Evolutionary conservation across 352 stramenopile genomes (phyloP).

Genomic region (Phytophthora idaei): DNA sequence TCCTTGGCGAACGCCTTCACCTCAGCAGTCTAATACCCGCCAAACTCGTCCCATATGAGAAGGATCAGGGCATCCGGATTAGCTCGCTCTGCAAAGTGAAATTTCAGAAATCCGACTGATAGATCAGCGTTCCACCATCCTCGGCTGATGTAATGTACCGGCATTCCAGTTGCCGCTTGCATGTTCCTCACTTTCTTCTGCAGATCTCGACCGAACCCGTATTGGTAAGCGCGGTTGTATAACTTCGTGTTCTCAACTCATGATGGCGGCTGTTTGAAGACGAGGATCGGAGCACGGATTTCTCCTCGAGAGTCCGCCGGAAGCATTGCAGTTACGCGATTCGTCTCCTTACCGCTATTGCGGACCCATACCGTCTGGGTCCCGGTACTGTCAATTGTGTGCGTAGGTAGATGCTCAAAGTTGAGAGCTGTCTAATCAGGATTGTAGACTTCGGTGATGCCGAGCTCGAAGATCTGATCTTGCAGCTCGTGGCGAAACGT

Average conservation of each 20-base stretch:
- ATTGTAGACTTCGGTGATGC: background rate
- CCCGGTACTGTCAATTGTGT: background rate
- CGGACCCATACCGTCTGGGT: background rate
- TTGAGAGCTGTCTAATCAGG: background rate
- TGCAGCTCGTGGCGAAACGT: background rate
- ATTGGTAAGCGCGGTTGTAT: background rate
- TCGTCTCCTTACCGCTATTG: background rate
- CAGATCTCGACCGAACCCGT: background rate
- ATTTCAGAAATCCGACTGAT: too few relatives aligned
- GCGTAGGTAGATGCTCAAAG: background rate
- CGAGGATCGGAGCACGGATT: background rate
- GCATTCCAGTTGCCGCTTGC: background rate
- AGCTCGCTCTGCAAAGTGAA: too few relatives aligned
- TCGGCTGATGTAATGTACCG: too few relatives aligned
- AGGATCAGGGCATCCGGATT: too few relatives aligned
- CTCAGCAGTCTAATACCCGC: too few relatives aligned
- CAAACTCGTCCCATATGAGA: too few relatives aligned
- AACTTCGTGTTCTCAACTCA: background rate
- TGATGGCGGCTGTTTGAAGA: background rate
- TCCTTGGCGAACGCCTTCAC: too few relatives aligned
- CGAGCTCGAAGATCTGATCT: background rate
- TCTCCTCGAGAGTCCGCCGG: background rate
- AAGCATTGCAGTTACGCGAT: background rate
- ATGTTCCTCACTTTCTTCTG: background rate
- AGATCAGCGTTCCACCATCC: too few relatives aligned